Percentiles rank a stretch among this genome's conserved stretches.
Conservation (phyloP, 352 stramenopile genomes). For the Globisporangium megalacanthum region DNA sequence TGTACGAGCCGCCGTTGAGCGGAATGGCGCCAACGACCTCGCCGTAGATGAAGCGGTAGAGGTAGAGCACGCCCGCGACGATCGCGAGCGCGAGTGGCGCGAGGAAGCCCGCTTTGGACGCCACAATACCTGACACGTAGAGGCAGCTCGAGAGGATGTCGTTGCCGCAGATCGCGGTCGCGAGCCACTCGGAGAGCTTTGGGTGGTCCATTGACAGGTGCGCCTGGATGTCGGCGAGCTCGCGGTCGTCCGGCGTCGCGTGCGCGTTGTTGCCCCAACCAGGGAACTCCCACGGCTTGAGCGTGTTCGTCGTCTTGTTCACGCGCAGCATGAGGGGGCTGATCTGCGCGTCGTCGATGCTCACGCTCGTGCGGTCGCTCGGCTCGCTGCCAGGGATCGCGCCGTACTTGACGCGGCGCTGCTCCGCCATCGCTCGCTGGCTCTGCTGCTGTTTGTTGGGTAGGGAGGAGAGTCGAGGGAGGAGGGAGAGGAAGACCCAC, state of each 20-base stretch:
- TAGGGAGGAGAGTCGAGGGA: neutral
- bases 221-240: conserved; percentile 70
- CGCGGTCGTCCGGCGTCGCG: conserved; percentile 48
- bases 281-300: conserved; percentile 84
- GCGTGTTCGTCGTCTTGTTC: conserved; percentile 58
- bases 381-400: conserved; percentile 41
- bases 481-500: neutral
- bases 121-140: conserved; percentile 84
- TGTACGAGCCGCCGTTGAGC: conserved; percentile 95
- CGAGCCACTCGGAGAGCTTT: conserved; percentile 90
- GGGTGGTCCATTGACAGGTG: conserved; percentile 70
- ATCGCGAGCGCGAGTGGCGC: conserved; percentile 86
- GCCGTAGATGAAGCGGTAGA: conserved; percentile 93
- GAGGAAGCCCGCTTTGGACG: conserved; percentile 87
- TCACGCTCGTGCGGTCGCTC: conserved; percentile 18
- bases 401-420: conserved; percentile 45
- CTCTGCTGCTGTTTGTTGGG: conserved; percentile 20
- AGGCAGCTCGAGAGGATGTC: conserved; percentile 94
- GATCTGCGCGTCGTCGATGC: conserved; percentile 39
- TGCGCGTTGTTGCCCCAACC: conserved; percentile 71
- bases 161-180: conserved; percentile 94
- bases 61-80: conserved; percentile 86
- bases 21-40: conserved; percentile 92
- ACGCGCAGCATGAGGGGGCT: conserved; percentile 70
- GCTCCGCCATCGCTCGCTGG: conserved; percentile 28